These are phyloP conservation scores for Aspergillus candidus DNA, from an alignment of 2,329 filamentous ascomycete species.

Conservation along the genomic window DNA sequence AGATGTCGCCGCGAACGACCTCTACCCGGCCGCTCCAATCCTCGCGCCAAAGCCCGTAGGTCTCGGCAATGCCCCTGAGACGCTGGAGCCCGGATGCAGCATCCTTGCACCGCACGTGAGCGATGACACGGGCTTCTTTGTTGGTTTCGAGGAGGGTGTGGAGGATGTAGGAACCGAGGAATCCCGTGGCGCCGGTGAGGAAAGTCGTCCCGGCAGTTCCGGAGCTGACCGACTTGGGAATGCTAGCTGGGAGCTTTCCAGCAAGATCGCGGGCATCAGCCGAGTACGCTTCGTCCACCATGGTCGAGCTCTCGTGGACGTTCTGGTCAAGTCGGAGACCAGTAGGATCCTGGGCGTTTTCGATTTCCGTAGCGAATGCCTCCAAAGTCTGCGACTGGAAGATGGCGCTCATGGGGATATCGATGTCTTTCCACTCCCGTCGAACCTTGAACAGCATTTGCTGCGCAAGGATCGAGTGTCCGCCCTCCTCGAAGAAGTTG, in stretches of 20 bases:
- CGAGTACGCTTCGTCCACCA: conserved; percentile 39
- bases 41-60: conserved; percentile 70
- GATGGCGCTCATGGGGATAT: conserved; percentile 65
- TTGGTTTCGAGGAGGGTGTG: conserved; percentile 62
- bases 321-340: no score
- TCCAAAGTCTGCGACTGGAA: conserved; percentile 61
- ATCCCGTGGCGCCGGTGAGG: conserved; percentile 84
- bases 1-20: conserved; percentile 67
- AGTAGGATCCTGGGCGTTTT: conserved; percentile 23
- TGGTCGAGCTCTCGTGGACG: no score
- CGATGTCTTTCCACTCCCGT: conserved; percentile 54
- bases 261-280: conserved; percentile 46
- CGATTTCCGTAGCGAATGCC: conserved; percentile 52
- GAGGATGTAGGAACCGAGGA: conserved; percentile 76
- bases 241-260: conserved; percentile 41
- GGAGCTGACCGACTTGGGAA: conserved; percentile 42
- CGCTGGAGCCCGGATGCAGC: conserved; percentile 56
- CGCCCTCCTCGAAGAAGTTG: conserved; percentile 72
- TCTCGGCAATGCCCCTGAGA: conserved; percentile 61
- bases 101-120: conserved; percentile 60
- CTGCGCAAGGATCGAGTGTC: conserved; percentile 74
- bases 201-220: conserved; percentile 55
- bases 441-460: conserved; percentile 69
- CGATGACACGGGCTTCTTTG: conserved; percentile 62
- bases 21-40: conserved; percentile 59